Base-by-base conservation (phyloP, 352 stramenopile species). In the Phytophthora citricola region DNA sequence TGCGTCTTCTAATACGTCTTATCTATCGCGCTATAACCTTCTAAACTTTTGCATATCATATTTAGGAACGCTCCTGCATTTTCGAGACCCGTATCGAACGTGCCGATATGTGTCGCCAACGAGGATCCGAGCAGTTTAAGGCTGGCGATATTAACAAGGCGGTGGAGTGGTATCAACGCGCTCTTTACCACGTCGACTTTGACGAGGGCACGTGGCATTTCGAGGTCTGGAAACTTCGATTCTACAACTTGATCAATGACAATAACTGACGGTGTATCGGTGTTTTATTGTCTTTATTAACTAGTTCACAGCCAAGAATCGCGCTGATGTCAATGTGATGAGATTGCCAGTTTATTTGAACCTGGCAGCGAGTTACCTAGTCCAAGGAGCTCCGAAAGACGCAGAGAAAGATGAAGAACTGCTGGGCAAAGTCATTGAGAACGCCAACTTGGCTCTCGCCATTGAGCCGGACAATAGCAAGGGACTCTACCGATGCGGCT, bases 201-300 rank as follows among this genome's bases (percentile, higher is more conserved):
- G 87, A 94, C 52, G 85, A 95, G 63, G 87, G 79, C 71, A 92
- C 85, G 55, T 95, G 85, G 85, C 69, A 89, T 52, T 95, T 95
- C 59, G 87, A 95, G 81, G 82, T 92, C 48, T 31, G 26, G 5
- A 11, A 36, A 22, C 20, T 45, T 4, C 3, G 15, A 32, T 24
- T 7, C 14, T 49, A 9, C 31, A 20, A 9, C 11, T 58, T 1
- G 2, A 34, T 40, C 24, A 20, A 31, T 48, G 31, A 22, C 22
- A 24, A 29, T 50, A 14, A 14, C 9, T 36, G 11, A 36, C 31
- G 31, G 10, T 17, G 11, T 43, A 43, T 41, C 20, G 46, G 5
- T 49, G 26, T 29, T 32, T 20, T 43, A n/a, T 54, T 53, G 7
- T 20, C 17, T 20, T 20, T 20, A 20, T 20, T 20, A 36, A 46